Base-by-base conservation (phyloP, 495 filamentous ascomycete genomes). In the Endocarpon pusillum region DNA sequence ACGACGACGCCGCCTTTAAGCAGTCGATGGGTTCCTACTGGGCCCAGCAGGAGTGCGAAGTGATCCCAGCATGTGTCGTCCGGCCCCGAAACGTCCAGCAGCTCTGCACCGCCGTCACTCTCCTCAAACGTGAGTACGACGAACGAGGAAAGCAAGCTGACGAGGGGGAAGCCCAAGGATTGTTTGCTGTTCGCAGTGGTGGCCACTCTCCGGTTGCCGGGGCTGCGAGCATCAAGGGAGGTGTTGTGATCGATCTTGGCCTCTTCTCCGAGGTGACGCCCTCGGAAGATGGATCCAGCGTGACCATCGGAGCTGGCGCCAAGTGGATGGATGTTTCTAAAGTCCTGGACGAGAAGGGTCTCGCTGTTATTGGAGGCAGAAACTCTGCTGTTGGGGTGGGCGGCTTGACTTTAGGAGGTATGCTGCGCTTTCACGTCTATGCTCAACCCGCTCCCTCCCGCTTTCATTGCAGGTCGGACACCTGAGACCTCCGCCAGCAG, bases 271-370 rank as follows among this genome's bases (percentile, higher is more conserved):
- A 44, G 32, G 45, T 47, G 28, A 30, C 21, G 19, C 38, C 41
- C 12, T 47, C 46, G 12, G 36, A 38, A 18, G 45, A 48, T 32
- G 36, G 45, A 36, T 38, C 34, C 11, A 44, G 37, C 25, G 44
- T 49, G 10, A 33, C 14, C 15, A 14, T 65, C 11, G 56, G 58
- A 8, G 44, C 57, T 16, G 59, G 59, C 5, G 42, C 52, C 11
- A 53, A 37, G 24, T 62, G 59, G 59, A 48, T 51, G 26, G 42
- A 62, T 26, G 57, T 65, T 1, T 61, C 51, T 32, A 36, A 40
- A 3, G 44, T 44, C 1, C 43, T 65, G 3, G 59, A 61, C 16
- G 36, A 46, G 3, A 37, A 47, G 26, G 47, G 52, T 17, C 47
- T 56, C 5, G 47, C 49, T 19, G 45, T 52, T 32, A 46, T 53